Percentiles rank a stretch among this genome's conserved stretches.
These are phyloP conservation scores for Trichoderma parareesei DNA, from an alignment of 495 filamentous ascomycete genomes.

Conservation along the genomic window DNA sequence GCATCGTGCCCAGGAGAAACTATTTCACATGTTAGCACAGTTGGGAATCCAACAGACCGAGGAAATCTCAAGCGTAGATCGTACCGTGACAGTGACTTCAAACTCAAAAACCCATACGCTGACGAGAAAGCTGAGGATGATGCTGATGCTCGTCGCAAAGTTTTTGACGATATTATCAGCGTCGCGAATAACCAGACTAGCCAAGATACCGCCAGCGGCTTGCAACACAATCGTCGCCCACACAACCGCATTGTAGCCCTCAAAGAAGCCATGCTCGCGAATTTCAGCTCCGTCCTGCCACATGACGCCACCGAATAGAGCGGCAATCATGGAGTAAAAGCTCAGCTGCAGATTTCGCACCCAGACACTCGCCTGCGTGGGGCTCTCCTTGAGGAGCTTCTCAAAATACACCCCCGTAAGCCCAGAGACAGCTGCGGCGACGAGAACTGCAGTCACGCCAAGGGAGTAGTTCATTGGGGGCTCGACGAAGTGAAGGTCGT, in stretches of 20 bases:
- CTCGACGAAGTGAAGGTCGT: constrained; percentile 51
- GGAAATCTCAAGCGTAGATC: constrained; percentile 22
- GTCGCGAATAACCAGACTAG: constrained; percentile 78
- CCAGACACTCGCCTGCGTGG: constrained; percentile 67
- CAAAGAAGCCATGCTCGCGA: constrained; percentile 77
- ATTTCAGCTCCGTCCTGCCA: constrained; percentile 82
- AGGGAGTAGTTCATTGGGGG: constrained; percentile 65
- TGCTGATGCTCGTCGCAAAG: constrained; percentile 84
- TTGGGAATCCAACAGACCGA: background rate
- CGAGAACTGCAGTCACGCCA: constrained; percentile 69
- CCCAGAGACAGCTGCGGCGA: constrained; percentile 70
- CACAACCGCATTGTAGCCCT: constrained; percentile 85
- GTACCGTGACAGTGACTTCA: constrained; percentile 57
- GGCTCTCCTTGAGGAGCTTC: constrained; percentile 82
- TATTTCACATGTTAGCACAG: constrained; percentile 28
- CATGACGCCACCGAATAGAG: constrained; percentile 76
- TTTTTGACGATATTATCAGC: constrained; percentile 86
- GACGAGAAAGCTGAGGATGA: constrained; percentile 72
- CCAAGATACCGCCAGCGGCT: constrained; percentile 71
- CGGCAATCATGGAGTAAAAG: constrained; percentile 83
- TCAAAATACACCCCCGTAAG: constrained; percentile 89
- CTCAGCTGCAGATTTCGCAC: constrained; percentile 89
- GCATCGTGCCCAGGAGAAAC: constrained; percentile 71
- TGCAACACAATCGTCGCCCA: constrained; percentile 81
- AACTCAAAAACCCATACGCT: constrained; percentile 83